A percentile compares a stretch with the other conserved stretches of the same genome.
Evolutionary conservation across 1,284 basidiomycete species (phyloP).

Genomic region (Sporisorium graminicola): DNA sequence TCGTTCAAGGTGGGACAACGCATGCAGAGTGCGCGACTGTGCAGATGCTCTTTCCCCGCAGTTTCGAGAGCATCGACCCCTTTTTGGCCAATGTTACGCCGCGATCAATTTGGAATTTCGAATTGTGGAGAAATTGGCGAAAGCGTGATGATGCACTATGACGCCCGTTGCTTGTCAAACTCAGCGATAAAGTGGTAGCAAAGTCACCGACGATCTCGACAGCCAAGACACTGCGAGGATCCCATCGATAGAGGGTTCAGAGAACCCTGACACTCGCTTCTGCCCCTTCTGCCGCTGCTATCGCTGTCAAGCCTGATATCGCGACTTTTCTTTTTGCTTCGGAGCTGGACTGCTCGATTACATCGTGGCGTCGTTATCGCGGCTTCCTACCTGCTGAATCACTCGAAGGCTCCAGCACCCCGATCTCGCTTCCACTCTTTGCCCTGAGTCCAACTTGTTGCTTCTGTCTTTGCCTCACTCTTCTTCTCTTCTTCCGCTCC

Average conservation of each 20-base stretch:
- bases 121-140: neutral
- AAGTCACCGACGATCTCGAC: neutral
- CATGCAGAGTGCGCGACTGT: neutral
- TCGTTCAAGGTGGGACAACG: neutral
- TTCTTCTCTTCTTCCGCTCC: neutral
- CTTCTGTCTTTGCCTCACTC: neutral
- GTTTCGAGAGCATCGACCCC: neutral
- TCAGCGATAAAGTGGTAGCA: neutral
- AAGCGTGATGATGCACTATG: conserved; percentile 2
- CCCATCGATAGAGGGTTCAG: neutral
- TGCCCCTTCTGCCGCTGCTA: neutral
- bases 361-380: conserved; percentile 16
- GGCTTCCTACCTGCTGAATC: conserved; percentile 16
- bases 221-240: neutral
- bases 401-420: conserved; percentile 6
- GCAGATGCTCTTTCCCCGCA: conserved; percentile 1
- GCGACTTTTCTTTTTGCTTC: neutral
- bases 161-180: conserved; percentile 2
- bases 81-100: neutral
- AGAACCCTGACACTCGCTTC: neutral
- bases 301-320: neutral
- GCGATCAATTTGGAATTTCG: neutral
- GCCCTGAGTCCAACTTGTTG: neutral
- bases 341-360: neutral
- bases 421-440: neutral